Evolutionary conservation across 441 rosid genomes (phyloP), one percentile per base, ranked within the genome.

Genomic region (Capsella rubella): DNA sequence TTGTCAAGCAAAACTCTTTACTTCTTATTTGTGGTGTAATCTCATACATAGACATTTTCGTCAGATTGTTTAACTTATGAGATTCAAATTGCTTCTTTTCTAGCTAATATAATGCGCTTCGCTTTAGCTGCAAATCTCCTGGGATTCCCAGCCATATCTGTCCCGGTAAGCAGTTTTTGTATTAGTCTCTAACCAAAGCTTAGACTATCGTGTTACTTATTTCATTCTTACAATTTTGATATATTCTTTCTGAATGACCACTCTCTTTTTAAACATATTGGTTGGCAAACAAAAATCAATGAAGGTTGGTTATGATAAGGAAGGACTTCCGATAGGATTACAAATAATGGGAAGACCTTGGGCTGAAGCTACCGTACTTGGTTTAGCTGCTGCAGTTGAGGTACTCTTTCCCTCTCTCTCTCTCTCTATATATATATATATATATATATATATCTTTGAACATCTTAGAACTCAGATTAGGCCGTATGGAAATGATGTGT

Each of bases 271-370:
- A 4, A 50, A 25, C 45, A 55, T 7, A 34, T 42, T 43, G 77
- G 49, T 42, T 43, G 77, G 49, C 56, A 28, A 57, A 39, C 6
- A 27, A 14, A 51, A 37, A 59, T 27, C 3, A 46, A 70, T 13
- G 59, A 85, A 93, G 97, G 82, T 93, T 54, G 97, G 98, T 32
- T 89, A 90, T 80, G 96, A 90, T 80, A 90, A 89, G 74, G 84
- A 87, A 78, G 97, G 97, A 67, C 93, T 90, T 69, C 97, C 97
- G 1, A 87, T 93, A 37, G 98, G 98, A 56, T 69, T 93, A 75
- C 97, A 93, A 64, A 82, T 89, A 55, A 88, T 90, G 31, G 91
- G 97, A 40, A 85, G 86, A 12, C 97, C 97, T 45, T 90, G 97
- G 97, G 90, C 84, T 4, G 98, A 93, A 80, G 97, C 95, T 66